These are phyloP conservation scores for Hsuehochloa calcarea DNA, from an alignment of 176 grass and related monocot genomes.

Conservation along the genomic window DNA sequence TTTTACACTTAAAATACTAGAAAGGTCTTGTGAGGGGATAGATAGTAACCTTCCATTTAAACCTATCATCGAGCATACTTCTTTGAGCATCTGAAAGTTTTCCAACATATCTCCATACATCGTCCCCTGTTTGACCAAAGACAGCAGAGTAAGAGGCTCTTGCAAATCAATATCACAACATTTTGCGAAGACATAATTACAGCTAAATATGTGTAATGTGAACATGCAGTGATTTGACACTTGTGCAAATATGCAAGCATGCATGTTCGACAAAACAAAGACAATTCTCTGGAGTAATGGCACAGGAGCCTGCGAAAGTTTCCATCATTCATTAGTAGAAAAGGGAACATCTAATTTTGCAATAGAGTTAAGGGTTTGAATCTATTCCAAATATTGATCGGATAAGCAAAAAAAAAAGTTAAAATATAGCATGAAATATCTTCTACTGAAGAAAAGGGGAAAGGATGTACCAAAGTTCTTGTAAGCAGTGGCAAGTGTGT, in stretches of 20 bases:
- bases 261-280: background rate
- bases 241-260: background rate
- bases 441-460: background rate
- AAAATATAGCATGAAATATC: background rate
- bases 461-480: slow-evolving; percentile 74
- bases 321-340: background rate
- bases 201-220: background rate
- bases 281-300: background rate
- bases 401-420: background rate
- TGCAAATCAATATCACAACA: slow-evolving; percentile 17
- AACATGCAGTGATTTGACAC: background rate
- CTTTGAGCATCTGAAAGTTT: slow-evolving; percentile 99
- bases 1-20: slow-evolving; percentile 5
- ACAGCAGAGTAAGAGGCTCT: slow-evolving; percentile 14
- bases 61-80: slow-evolving; percentile 99
- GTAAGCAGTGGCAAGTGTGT: slow-evolving; percentile 94
- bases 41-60: slow-evolving; percentile 96
- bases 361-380: background rate
- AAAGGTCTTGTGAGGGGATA: background rate
- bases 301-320: background rate
- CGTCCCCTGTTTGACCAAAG: slow-evolving; percentile 62
- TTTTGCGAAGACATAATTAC: background rate
- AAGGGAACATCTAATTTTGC: background rate
- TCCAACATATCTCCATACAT: slow-evolving; percentile 97
- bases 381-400: background rate